phyloP scores from a whole-genome alignment of 2,329 filamentous ascomycete genomes.

The Aspergillus arachidicola region DNA sequence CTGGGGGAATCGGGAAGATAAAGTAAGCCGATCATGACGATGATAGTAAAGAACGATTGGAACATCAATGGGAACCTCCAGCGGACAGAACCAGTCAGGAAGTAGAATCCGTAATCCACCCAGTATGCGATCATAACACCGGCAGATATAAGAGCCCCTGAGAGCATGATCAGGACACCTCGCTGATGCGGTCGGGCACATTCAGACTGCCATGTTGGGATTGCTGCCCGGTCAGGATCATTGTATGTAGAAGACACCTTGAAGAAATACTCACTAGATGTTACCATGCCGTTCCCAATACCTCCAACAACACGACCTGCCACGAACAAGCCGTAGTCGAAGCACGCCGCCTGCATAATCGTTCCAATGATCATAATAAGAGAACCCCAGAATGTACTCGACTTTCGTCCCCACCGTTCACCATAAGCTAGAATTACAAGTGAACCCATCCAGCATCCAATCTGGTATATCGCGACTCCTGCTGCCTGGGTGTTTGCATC shows the following conservation, averaged over 20 bases:
- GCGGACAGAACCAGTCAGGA: slow-evolving; percentile 28
- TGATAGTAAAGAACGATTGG: slow-evolving; percentile 44
- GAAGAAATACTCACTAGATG: slow-evolving; percentile 23
- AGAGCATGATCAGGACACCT: slow-evolving; percentile 29
- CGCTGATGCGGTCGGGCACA: slow-evolving; percentile 27
- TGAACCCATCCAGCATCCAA: slow-evolving; percentile 10
- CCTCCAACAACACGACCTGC: slow-evolving; percentile 33
- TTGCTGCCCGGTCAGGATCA: slow-evolving; percentile 9
- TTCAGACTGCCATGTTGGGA: slow-evolving; percentile 39
- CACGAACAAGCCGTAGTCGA: slow-evolving; percentile 39
- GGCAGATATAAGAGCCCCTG: slow-evolving; percentile 26
- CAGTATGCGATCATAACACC: slow-evolving; percentile 30
- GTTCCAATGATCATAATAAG: slow-evolving; percentile 12
- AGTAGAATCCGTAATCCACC: slow-evolving; percentile 27
- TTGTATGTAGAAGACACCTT: background rate
- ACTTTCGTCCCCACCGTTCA: slow-evolving; percentile 10
- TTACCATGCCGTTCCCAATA: slow-evolving; percentile 28
- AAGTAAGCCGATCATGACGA: slow-evolving; percentile 24
- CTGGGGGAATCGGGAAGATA: slow-evolving; percentile 55
- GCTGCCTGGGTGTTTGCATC: slow-evolving; percentile 12
- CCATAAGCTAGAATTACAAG: slow-evolving; percentile 10
- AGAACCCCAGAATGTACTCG: slow-evolving; percentile 11
- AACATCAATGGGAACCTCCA: slow-evolving; percentile 51
- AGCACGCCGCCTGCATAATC: slow-evolving; percentile 9
- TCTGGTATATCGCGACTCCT: slow-evolving; percentile 9